Evolutionary conservation across 192 early-diverging fungal genomes (phyloP), one percentile per base, ranked within the genome.

Genomic region (Coemansia sp.): DNA sequence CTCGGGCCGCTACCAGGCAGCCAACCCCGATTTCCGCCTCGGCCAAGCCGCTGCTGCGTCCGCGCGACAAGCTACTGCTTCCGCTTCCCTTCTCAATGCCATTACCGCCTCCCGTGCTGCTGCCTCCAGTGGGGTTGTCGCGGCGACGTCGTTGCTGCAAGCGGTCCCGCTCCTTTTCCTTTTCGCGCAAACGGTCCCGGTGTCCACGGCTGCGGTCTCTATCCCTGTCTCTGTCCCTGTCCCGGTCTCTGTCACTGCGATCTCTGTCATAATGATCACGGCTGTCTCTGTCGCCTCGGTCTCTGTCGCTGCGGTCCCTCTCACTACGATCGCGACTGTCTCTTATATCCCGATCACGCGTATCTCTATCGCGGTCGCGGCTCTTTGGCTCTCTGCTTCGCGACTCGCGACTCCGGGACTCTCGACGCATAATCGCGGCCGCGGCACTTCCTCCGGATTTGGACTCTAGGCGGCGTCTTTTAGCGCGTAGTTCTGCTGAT

Each of bases 1-100:
- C 77, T 9, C 65, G 72, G 9, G 62, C 77, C 0, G 77, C 77
- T 36, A 79, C 77, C 21, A 71, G 28, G 47, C 76, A 73, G 37
- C 76, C 70, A 18, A 64, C 68, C 50, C 62, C 16, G 36, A 77
- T 77, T 0, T 34, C 33, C 0, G 47, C 48, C 13, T 56, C 64
- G 31, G 20, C 38, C 5, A 31, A 3, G 14, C 52, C 64, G 64
- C 52, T 25, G 64, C 36, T 53, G 14, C 39, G 69, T n/a, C 59
- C 64, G 55, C 43, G 34, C 25, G 13, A 60, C 42, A 18, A 6
- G 14, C 59, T 25, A 28, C 33, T 37, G 33, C 64, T 47, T 33
- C 59, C 23, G 18, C 23, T 52, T 14, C 42, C 5, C 13, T 45
- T 65, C 16, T 33, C 38, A 55, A 13, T 16, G 52, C 14, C 52